Evolutionary conservation across 768 basidiomycete genomes (phyloP).

Genomic region (Mycena crocata): DNA sequence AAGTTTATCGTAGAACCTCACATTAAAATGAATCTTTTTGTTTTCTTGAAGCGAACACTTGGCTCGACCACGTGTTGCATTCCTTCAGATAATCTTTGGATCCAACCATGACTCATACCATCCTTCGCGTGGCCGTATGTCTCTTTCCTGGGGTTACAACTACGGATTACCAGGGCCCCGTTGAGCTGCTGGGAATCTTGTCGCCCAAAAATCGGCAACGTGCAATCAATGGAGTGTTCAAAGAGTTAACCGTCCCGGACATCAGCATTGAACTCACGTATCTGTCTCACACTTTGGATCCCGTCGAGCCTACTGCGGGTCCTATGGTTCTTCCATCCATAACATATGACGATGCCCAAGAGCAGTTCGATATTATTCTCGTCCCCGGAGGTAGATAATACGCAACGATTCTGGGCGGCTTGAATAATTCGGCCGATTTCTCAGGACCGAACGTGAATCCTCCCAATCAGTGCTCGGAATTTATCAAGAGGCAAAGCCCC

Average conservation of each 20-base stretch:
- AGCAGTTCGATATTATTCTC: constrained; percentile 45
- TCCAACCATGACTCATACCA: constrained; percentile 24
- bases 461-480: constrained; percentile 30
- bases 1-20: neutral
- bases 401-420: neutral
- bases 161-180: constrained; percentile 47
- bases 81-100: neutral
- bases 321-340: constrained; percentile 33
- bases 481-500: constrained; percentile 41
- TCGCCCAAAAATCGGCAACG: constrained; percentile 29
- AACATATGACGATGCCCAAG: constrained; percentile 39
- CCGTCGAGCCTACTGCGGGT: constrained; percentile 34
- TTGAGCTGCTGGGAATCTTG: constrained; percentile 43
- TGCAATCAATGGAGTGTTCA: constrained; percentile 2
- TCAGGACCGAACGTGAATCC: constrained; percentile 27
- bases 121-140: constrained; percentile 43
- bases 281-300: constrained; percentile 37
- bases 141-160: constrained; percentile 42
- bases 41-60: no score
- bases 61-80: neutral
- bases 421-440: neutral
- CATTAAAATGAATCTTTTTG: no score
- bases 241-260: constrained; percentile 18
- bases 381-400: constrained; percentile 41
- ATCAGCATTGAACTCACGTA: constrained; percentile 36